Evolutionary conservation across 352 stramenopile species (phyloP).

Genomic region (Globisporangium carolinianum): DNA sequence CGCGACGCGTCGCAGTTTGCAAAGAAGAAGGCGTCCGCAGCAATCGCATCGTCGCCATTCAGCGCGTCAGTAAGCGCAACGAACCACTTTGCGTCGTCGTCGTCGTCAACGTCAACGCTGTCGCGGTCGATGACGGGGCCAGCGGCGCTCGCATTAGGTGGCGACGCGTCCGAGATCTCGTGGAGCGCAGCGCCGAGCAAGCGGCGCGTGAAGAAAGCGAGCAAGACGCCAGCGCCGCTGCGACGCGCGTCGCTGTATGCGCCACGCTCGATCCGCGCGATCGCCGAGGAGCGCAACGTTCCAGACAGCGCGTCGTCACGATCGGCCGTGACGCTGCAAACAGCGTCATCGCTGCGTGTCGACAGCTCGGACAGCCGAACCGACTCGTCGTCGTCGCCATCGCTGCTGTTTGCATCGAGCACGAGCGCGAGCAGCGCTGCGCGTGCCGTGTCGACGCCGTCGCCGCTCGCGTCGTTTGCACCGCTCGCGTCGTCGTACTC

Average conservation of each 20-base stretch:
- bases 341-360: slow-evolving; percentile 2
- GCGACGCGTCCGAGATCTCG: slow-evolving; percentile 6
- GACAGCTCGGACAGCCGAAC: slow-evolving; percentile 1
- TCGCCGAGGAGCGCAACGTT: slow-evolving; percentile 6
- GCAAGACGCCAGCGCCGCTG: slow-evolving; percentile 10
- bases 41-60: slow-evolving; percentile 1
- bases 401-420: background rate
- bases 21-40: slow-evolving; percentile 11
- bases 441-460: slow-evolving; percentile 12
- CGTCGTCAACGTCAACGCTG: slow-evolving; percentile 1
- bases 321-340: background rate
- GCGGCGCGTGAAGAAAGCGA: slow-evolving; percentile 23
- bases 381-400: background rate
- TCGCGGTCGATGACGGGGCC: too few relatives aligned
- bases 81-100: slow-evolving; percentile 6
- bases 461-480: slow-evolving; percentile 19
- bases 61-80: background rate
- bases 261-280: slow-evolving; percentile 8
- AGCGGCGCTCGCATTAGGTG: too few relatives aligned
- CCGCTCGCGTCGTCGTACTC: slow-evolving; percentile 34
- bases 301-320: background rate
- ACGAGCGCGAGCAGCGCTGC: slow-evolving; percentile 1
- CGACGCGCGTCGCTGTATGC: slow-evolving; percentile 12
- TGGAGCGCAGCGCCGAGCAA: slow-evolving; percentile 30
- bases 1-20: background rate